Percentiles rank a stretch among this genome's conserved stretches.
Evolutionary conservation across 2,329 filamentous ascomycete species (phyloP).

Genomic region (Colletotrichum tropicale): DNA sequence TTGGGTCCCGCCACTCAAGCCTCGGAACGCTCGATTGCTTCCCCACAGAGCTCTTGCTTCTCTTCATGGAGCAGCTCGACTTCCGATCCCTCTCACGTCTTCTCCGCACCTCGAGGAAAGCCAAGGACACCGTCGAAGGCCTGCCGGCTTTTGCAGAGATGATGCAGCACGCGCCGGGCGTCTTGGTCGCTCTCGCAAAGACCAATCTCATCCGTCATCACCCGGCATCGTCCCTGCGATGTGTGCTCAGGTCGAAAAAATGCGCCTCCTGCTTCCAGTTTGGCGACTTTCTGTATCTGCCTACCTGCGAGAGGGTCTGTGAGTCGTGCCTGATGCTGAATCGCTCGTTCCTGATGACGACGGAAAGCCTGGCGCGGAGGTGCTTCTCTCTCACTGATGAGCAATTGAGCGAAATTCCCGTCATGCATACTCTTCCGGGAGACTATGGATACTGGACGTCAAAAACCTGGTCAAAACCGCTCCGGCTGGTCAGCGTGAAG

Average conservation of each 20-base stretch:
- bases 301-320: conserved; percentile 35
- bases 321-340: conserved; percentile 30
- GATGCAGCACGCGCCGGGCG: conserved; percentile 41
- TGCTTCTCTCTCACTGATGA: conserved; percentile 26
- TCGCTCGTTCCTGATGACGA: conserved; percentile 28
- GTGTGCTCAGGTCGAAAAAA: conserved; percentile 23
- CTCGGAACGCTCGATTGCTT: conserved; percentile 30
- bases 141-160: conserved; percentile 43
- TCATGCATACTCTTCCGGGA: conserved; percentile 28
- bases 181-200: conserved; percentile 27
- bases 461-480: conserved; percentile 8
- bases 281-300: conserved; percentile 30
- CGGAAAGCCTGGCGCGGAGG: conserved; percentile 22
- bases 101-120: conserved; percentile 27
- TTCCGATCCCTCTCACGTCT: conserved; percentile 32
- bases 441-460: conserved; percentile 22
- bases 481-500: conserved; percentile 30
- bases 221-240: conserved; percentile 24
- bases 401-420: conserved; percentile 20
- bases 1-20: conserved; percentile 21
- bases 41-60: conserved; percentile 27
- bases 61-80: conserved; percentile 29
- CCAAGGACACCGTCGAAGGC: conserved; percentile 27
- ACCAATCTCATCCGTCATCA: conserved; percentile 27
- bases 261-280: conserved; percentile 33